Base-by-base conservation (phyloP, 2,329 filamentous ascomycete species). In the Sarocladium brachiariae region DNA sequence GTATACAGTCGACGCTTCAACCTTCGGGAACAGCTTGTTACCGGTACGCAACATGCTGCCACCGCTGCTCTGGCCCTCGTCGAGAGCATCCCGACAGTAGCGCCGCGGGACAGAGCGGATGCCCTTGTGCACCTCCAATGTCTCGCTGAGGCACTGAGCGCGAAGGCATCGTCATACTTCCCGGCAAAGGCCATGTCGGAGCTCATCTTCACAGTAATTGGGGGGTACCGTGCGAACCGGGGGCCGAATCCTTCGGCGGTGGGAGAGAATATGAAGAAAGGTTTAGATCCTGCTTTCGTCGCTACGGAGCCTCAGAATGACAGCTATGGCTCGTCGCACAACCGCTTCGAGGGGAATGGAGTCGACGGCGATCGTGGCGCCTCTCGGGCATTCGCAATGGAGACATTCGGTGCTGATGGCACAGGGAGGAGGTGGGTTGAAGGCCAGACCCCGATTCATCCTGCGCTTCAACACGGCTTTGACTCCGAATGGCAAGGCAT, bases 101-200 rank as follows among this genome's bases (percentile, higher is more conserved):
- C 41, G 9, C 21, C 10, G 3, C 7, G 10, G 23, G 41, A 46
- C 4, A 21, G 19, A 10, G 25, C 23, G 30, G 41, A 46, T 27
- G 41, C 23, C 7, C 23, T 46, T 6, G 5, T 27, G 3, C 23
- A 27, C 23, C 41, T 46, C 13, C 41, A 46, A 16, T 31, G 41
- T 27, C 41, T 46, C 9, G 41, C 41, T n/a, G 25, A 46, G 13
- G 41, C 14, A 5, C n/a, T 46, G 41, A 27, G 30, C 16, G 21
- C 23, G 10, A 46, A 46, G 25, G 21, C 41, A n/a, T n/a, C 14
- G 6, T 27, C 41, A 4, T 46, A 46, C 19, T 27, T 31, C n/a
- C 41, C 41, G 4, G 41, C 41, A 10, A 46, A 46, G 25, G 23
- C 16, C 16, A 46, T 46, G 41, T 21, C 41, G 23, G 37, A 39